Base-by-base conservation (phyloP, 768 basidiomycete genomes). In the Kwoniella newhampshirensis region DNA sequence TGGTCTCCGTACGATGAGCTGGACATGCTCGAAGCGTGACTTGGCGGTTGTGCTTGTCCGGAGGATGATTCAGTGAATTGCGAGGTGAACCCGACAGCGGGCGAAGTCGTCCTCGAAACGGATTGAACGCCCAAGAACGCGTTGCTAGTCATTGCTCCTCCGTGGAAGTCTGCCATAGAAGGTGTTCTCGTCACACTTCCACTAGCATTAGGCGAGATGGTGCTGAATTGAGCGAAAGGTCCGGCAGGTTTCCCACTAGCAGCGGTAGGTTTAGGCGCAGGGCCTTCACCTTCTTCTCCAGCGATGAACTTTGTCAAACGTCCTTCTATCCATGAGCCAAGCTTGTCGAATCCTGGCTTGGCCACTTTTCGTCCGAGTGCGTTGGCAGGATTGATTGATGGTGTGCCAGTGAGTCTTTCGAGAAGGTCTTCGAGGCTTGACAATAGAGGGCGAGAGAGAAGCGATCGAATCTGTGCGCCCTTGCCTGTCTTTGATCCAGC, bases 231-330 rank as follows among this genome's bases (percentile, higher is more conserved):
- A 25, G 91, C 85, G 77, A 98, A 97, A 7, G 94, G 89, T 3
- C 93, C 94, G 17, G 68, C 55, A 0, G 42, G 26, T 51, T 63
- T 62, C 27, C 56, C 54, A 9, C 26, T 26, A 41, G 56, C 5
- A 54, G 69, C 51, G 77, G 65, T 80, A 81, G 17, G 80, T 74
- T 46, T 80, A 78, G 45, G 75, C 12, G 74, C 75, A 5, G 74
- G 68, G 11, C 82, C 76, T 15, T 56, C 62, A n/a, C 81, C 69
- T 35, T 74, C 83, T 49, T 96, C 92, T 1, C 94, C 96, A 8
- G 93, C 89, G 58, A 99, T 91, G 65, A 99, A 86, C 71, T 93
- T 93, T 15, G 91, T 91, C 70, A 99, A 84, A 17, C 88, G 84
- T 12, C 89, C 87, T 77, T 91, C 94, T 23, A 98, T 81, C 87